Conservation (phyloP, 2,329 filamentous ascomycete genomes). For the Aspergillus persii region DNA sequence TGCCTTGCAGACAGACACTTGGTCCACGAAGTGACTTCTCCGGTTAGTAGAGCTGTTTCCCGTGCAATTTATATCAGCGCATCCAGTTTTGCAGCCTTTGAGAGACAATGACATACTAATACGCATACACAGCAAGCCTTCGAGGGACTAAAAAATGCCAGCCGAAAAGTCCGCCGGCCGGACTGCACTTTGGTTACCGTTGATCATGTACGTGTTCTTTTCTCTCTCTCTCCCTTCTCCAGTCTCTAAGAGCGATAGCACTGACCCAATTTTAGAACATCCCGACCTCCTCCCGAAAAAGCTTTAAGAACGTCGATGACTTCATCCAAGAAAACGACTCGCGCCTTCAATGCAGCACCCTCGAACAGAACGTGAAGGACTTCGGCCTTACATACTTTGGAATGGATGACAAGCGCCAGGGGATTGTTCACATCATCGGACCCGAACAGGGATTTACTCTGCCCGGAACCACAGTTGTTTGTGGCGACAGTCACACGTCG, state of each 20-base stretch:
- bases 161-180: constrained; percentile 81
- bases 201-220: constrained; percentile 72
- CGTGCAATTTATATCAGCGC: background rate
- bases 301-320: constrained; percentile 86
- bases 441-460: constrained; percentile 98
- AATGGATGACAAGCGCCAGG: constrained; percentile 91
- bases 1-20: constrained; percentile 74
- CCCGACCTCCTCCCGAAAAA: constrained; percentile 85
- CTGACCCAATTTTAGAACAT: constrained; percentile 65
- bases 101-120: background rate
- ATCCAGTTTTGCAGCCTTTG: constrained; percentile 14
- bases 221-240: constrained; percentile 1
- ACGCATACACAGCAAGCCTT: constrained; percentile 78
- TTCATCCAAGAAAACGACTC: constrained; percentile 97
- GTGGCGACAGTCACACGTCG: constrained; percentile 96
- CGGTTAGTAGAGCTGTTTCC: constrained; percentile 57
- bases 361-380: constrained; percentile 96
- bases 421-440: constrained; percentile 97
- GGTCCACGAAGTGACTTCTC: constrained; percentile 97
- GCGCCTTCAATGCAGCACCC: constrained; percentile 86
- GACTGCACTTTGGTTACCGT: constrained; percentile 97
- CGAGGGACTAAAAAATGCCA: constrained; percentile 87
- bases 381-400: constrained; percentile 98
- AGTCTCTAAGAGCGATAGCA: constrained; percentile 13
- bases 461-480: constrained; percentile 93